phyloP scores from a whole-genome alignment of 768 basidiomycete genomes.

The Hericium rajendrae region DNA sequence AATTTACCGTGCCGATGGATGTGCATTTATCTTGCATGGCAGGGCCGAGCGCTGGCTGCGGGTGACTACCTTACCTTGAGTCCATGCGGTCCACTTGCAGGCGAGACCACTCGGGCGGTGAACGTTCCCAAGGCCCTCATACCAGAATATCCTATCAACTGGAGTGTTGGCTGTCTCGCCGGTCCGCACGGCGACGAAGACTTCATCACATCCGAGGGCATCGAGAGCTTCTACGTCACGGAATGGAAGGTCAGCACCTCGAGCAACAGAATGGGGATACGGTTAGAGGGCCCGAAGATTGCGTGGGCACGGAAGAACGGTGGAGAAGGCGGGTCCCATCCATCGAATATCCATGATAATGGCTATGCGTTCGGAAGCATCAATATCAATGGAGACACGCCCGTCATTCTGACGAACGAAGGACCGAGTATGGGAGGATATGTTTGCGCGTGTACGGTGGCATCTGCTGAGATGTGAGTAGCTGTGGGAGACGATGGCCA shows the following conservation, averaged over 20 bases:
- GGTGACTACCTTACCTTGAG: slow-evolving; percentile 21
- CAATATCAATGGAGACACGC: slow-evolving; percentile 63
- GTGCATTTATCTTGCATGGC: neutral
- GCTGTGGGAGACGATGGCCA: too few relatives aligned
- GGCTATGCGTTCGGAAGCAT: slow-evolving; percentile 45
- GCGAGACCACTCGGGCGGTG: slow-evolving; percentile 7
- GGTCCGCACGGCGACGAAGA: slow-evolving; percentile 56
- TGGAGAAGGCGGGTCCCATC: slow-evolving; percentile 61
- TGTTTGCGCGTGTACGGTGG: slow-evolving; percentile 44
- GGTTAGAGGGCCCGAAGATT: slow-evolving; percentile 42
- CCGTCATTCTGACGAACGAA: slow-evolving; percentile 53
- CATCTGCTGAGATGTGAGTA: slow-evolving; percentile 39
- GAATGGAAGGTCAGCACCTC: slow-evolving; percentile 44
- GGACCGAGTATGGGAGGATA: slow-evolving; percentile 60
- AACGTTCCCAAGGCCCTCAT: slow-evolving; percentile 22
- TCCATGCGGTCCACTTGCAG: slow-evolving; percentile 17
- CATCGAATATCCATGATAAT: slow-evolving; percentile 57
- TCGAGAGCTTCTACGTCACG: slow-evolving; percentile 39
- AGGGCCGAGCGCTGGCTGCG: neutral
- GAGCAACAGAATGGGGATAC: slow-evolving; percentile 56
- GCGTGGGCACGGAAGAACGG: slow-evolving; percentile 47
- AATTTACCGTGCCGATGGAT: neutral
- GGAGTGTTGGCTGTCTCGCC: slow-evolving; percentile 44
- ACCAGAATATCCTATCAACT: slow-evolving; percentile 39
- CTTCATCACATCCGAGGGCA: slow-evolving; percentile 41